Evolutionary conservation across 768 basidiomycete species (phyloP), one percentile per base, ranked within the genome.

Genomic region (Leccinellum rugosiceps): DNA sequence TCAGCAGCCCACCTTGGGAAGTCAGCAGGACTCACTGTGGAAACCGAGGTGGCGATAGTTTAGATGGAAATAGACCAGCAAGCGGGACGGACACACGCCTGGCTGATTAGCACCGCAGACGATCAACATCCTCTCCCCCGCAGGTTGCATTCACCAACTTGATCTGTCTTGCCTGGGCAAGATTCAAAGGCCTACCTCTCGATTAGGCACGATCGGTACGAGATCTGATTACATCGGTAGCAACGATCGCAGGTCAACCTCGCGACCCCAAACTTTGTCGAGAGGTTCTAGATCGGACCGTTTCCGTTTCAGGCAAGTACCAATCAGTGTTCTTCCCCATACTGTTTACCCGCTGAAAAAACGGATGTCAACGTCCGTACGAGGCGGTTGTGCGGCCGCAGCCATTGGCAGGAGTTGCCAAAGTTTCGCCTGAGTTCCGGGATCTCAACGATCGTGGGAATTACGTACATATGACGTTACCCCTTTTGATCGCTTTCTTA

Each of bases 1-100:
- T 63, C 53, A 60, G 41, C 9, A 13, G 49, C 58, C 54, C 1
- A 9, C 21, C 38, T n/a, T 64, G 62, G 62, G 53, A 63, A 63
- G 57, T n/a, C 55, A 54, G 56, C 15, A 38, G 43, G 23, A 32
- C 41, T 48, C 58, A 25, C 17, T 34, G 50, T 26, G 50, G 47
- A 34, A 57, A 57, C 35, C 23, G 38, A 25, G 15, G 31, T 32
- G 26, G 28, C 5, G 14, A 38, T 30, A 23, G 23, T 44, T 28
- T 35, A 13, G 14, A 50, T 61, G 41, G 28, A 35, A 60, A 48
- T 41, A 25, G 44, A 21, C 38, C 4, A 56, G 13, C 31, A 21
- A 19, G 23, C 15, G 4, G 15, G 32, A 56, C 6, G 4, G 25
- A 35, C 57, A 38, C 35, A 44, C 57, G 25, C 25, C 31, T 35